Evolutionary conservation across 495 filamentous ascomycete genomes (phyloP).

Genomic region (Letharia lupina): DNA sequence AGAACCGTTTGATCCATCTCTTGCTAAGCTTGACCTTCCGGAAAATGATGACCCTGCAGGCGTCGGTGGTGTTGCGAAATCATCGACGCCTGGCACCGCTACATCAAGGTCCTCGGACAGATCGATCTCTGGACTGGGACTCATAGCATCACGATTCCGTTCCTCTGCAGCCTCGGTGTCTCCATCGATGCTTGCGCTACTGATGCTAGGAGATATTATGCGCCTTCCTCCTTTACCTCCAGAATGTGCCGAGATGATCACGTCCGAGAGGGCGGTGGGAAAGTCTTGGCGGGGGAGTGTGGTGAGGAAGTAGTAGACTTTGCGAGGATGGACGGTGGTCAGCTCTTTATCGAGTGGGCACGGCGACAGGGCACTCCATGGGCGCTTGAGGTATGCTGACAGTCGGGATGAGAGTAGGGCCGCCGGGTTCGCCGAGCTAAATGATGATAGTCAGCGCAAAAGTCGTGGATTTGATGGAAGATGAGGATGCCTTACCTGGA

Average conservation of each 20-base stretch:
- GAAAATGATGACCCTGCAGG: constrained; percentile 54
- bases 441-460: constrained; percentile 30
- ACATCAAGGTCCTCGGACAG: constrained; percentile 76
- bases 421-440: constrained; percentile 87
- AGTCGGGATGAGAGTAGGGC: constrained; percentile 92
- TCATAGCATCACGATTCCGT: constrained; percentile 66
- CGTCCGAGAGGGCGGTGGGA: constrained; percentile 58
- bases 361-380: constrained; percentile 71
- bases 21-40: constrained; percentile 33
- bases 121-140: constrained; percentile 87
- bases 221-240: constrained; percentile 35
- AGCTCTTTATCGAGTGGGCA: constrained; percentile 91
- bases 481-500: constrained; percentile 62
- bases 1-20: constrained; percentile 29
- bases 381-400: constrained; percentile 77
- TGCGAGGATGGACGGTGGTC: constrained; percentile 81
- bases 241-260: constrained; percentile 34
- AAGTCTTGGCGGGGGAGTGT: constrained; percentile 75
- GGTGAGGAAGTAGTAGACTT: constrained; percentile 92
- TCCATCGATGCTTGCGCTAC: constrained; percentile 54
- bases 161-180: constrained; percentile 65
- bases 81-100: constrained; percentile 32
- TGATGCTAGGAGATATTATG: constrained; percentile 80
- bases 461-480: neutral
- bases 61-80: constrained; percentile 43